A percentile compares a stretch with the other conserved stretches of the same genome.
Evolutionary conservation across 768 basidiomycete species (phyloP).

Genomic region (Sarcomyxa edulis): DNA sequence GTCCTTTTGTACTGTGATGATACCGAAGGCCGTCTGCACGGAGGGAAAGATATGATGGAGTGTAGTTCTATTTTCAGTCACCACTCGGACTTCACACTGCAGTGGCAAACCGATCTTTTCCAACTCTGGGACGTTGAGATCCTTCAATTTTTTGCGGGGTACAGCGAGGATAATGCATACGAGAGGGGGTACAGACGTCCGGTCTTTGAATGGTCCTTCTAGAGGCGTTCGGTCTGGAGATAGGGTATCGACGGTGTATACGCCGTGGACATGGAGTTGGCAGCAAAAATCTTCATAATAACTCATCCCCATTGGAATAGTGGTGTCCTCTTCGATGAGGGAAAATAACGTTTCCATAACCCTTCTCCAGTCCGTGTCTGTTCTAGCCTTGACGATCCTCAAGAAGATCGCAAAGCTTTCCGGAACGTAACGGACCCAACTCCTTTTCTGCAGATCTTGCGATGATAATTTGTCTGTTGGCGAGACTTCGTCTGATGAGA

Average conservation of each 20-base stretch:
- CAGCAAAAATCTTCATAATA: constrained; percentile 34
- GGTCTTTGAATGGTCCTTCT: constrained; percentile 22
- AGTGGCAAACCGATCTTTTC: constrained; percentile 20
- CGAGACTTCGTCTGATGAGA: constrained; percentile 27
- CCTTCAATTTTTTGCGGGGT: constrained; percentile 24
- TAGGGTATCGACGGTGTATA: constrained; percentile 13
- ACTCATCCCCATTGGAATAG: constrained; percentile 22
- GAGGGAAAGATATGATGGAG: constrained; percentile 17
- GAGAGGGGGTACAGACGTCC: constrained; percentile 29
- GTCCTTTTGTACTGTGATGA: constrained; percentile 7
- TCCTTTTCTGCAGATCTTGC: constrained; percentile 3
- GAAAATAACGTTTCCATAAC: constrained; percentile 24
- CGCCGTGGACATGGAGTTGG: constrained; percentile 26
- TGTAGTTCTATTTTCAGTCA: constrained; percentile 11
- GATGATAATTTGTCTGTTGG: constrained; percentile 3
- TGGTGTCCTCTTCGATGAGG: constrained; percentile 14
- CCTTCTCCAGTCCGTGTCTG: constrained; percentile 18
- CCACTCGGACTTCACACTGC: constrained; percentile 15
- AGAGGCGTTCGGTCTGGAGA: neutral
- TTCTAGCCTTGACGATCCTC: constrained; percentile 16
- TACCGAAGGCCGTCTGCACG: constrained; percentile 18
- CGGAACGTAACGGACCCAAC: constrained; percentile 24
- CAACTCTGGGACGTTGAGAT: constrained; percentile 17
- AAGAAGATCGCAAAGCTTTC: constrained; percentile 26
- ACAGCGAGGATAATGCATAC: constrained; percentile 30